Base-by-base conservation (phyloP, 2,329 filamentous ascomycete genomes). In the Penicillium sp. region DNA sequence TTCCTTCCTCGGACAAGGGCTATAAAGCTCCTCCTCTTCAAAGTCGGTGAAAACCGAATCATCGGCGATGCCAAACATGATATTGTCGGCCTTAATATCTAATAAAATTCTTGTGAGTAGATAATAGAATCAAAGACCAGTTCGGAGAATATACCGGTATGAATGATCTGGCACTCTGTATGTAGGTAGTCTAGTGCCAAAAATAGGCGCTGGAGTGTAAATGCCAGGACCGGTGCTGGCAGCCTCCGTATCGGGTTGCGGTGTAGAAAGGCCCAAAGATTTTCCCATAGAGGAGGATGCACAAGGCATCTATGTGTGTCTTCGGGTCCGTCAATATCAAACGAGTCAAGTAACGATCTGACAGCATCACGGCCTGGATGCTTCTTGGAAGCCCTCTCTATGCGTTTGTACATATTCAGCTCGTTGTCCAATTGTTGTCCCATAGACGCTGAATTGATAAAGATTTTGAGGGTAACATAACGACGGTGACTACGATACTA, bases 71-170 rank as follows among this genome's bases (percentile, higher is more conserved):
- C 60, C 60, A 19, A 73, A 61, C 62, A 75, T 69, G 27, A 76
- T 69, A 30, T 75, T 75, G 41, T 72, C 67, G 2, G 68, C 65
- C 45, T 71, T 73, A 20, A 76, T 71, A 50, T 69, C 66, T 70
- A 33, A 38, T 31, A 37, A 23, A 21, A 35, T 23, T 27, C 6
- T n/a, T 27, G 21, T 33, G 15, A 46, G 33, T 14, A 34, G 11
- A 23, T 19, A 7, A 43, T n/a, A n/a, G n/a, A n/a, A n/a, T n/a
- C 7, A 31, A n/a, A n/a, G n/a, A n/a, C n/a, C n/a, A n/a, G n/a
- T n/a, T n/a, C n/a, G n/a, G n/a, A n/a, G n/a, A 17, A 26, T 11
- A 8, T 3, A 45, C 39, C 44, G 23, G 44, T 41, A 32, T 48
- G 45, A 6, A 36, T 29, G 8, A 48, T 43, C 2, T 39, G 19